Percentiles rank a stretch among this genome's conserved stretches.
phyloP scores from a whole-genome alignment of 2,329 filamentous ascomycete species.

The Trichophyton verrucosum region DNA sequence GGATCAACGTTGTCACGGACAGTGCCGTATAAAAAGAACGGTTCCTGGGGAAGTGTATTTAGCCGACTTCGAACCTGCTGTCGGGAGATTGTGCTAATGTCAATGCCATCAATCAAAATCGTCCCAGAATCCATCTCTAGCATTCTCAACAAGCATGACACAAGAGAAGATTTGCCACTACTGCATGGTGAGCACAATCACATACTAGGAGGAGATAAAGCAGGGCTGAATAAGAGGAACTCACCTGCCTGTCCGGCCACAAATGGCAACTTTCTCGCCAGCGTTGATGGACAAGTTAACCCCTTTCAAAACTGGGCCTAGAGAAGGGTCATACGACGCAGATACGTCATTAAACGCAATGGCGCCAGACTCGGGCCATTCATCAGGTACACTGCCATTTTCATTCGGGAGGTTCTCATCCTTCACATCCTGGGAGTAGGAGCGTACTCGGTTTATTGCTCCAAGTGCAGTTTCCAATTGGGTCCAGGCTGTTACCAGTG shows the following conservation, averaged over 20 bases:
- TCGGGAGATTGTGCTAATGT: constrained; percentile 6
- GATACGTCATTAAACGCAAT: constrained; percentile 2
- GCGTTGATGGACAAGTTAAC: constrained; percentile 7
- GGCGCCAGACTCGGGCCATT: constrained; percentile 13
- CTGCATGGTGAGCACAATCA: not conserved
- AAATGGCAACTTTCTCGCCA: constrained; percentile 13
- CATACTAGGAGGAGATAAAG: not conserved
- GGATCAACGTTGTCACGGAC: not conserved
- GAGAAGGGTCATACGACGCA: not conserved
- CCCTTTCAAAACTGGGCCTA: constrained; percentile 4
- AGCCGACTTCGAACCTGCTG: constrained; percentile 2
- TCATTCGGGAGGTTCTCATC: constrained; percentile 9
- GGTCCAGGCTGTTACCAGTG: not conserved
- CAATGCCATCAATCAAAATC: constrained; percentile 7
- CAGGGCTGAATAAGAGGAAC: not conserved
- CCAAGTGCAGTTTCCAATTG: not conserved
- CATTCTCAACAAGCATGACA: constrained; percentile 6
- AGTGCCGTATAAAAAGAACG: not conserved
- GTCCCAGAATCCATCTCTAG: constrained; percentile 4
- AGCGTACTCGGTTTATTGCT: constrained; percentile 1
- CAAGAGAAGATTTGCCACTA: constrained; percentile 10
- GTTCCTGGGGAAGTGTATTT: not conserved
- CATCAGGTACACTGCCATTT: constrained; percentile 10
- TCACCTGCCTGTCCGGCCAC: constrained; percentile 14
- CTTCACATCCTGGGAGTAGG: not conserved